These are phyloP conservation scores for Crithidia expoeki DNA, from an alignment of 208 protist genomes.

Conservation along the genomic window DNA sequence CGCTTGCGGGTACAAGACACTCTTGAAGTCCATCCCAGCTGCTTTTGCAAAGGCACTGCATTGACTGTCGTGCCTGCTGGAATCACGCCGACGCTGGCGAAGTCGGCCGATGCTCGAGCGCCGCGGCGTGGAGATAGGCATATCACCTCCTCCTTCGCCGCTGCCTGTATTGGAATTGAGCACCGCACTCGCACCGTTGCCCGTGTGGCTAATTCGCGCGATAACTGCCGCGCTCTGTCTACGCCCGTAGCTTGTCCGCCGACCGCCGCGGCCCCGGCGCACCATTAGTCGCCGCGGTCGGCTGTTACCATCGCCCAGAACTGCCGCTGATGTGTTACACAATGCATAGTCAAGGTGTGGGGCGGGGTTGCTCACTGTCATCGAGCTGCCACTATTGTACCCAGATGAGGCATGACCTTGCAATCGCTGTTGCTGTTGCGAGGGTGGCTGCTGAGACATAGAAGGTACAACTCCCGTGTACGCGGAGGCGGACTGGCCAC, in stretches of 20 bases:
- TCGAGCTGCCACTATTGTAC: background rate
- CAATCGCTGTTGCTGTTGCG: slow-evolving; percentile 8
- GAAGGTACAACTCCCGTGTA: background rate
- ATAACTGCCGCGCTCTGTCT: background rate
- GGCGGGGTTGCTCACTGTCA: background rate
- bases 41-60: background rate
- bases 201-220: background rate
- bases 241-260: background rate
- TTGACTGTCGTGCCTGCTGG: background rate
- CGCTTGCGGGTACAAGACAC: background rate
- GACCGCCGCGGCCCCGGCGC: slow-evolving; percentile 3
- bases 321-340: background rate
- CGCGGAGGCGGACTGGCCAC: background rate
- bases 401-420: background rate
- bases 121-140: background rate
- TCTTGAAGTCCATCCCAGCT: background rate
- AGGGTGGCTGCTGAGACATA: background rate
- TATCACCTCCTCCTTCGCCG: background rate
- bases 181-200: no score
- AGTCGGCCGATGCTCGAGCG: slow-evolving; percentile 16
- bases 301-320: slow-evolving; percentile 3
- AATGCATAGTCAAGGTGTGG: slow-evolving; percentile 2
- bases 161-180: background rate
- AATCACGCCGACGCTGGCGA: background rate
- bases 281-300: background rate